Evolutionary conservation across 345 rosid genomes (phyloP).

Genomic region (Capsella bursapastoris): DNA sequence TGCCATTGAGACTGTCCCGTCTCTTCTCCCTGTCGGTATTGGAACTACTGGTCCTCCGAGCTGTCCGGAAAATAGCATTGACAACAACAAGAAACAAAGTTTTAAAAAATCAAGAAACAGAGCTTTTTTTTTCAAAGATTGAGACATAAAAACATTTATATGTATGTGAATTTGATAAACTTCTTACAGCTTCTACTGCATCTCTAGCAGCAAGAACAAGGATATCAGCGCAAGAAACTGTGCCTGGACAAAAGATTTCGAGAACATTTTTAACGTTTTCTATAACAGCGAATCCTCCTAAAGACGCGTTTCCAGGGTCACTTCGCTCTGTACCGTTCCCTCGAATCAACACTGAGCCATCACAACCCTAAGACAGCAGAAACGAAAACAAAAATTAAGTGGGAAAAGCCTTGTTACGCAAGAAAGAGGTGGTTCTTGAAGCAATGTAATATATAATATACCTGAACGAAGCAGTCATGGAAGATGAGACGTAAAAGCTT

Average conservation of each 20-base stretch:
- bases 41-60: conserved; percentile 68
- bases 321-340: conserved; percentile 81
- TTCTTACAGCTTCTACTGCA: conserved; percentile 67
- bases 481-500: conserved; percentile 87
- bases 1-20: conserved; percentile 59
- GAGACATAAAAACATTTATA: not conserved
- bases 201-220: conserved; percentile 81
- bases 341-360: conserved; percentile 80
- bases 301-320: conserved; percentile 78
- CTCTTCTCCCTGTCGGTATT: conserved; percentile 76
- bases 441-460: conserved; percentile 22
- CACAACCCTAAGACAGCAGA: conserved; percentile 66
- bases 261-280: conserved; percentile 69
- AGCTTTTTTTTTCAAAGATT: no score
- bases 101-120: not conserved
- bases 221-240: conserved; percentile 76
- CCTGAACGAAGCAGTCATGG: conserved; percentile 93
- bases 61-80: conserved; percentile 39
- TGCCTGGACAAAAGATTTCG: conserved; percentile 69
- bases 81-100: conserved; percentile 32
- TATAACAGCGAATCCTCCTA: conserved; percentile 76
- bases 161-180: not conserved
- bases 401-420: not conserved
- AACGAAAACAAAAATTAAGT: not conserved
- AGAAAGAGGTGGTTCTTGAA: not conserved